phyloP scores from a whole-genome alignment of 2,329 filamentous ascomycete genomes.

The Septoria petroselini region DNA sequence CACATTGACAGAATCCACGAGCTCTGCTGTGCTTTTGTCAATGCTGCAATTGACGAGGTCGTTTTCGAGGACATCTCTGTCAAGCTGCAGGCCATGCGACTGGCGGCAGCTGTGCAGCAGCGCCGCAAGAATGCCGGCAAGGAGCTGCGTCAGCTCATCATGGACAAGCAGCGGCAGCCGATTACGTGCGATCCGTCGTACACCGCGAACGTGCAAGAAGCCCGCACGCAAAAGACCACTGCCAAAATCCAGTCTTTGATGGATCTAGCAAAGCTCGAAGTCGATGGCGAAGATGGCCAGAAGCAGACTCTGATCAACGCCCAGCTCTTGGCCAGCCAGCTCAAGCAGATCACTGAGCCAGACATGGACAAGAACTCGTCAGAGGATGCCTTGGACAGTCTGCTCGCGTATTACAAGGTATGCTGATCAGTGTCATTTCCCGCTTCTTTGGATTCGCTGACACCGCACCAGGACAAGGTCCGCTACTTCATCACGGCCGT shows the following conservation, averaged over 20 bases:
- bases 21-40: conserved; percentile 39
- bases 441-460: not conserved
- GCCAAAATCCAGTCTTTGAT: conserved; percentile 18
- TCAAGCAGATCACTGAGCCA: conserved; percentile 12
- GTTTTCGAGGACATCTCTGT: not conserved
- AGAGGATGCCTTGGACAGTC: conserved; percentile 39
- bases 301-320: conserved; percentile 2
- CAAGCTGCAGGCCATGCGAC: conserved; percentile 22
- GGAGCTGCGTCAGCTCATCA: conserved; percentile 42
- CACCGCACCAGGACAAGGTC: conserved; percentile 32
- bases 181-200: conserved; percentile 43
- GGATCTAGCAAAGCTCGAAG: conserved; percentile 11
- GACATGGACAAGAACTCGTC: conserved; percentile 39
- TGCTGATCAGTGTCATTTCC: not conserved
- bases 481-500: conserved; percentile 40
- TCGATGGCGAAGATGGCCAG: conserved; percentile 4
- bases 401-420: conserved; percentile 41
- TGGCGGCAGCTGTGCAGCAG: conserved; percentile 44
- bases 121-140: conserved; percentile 37
- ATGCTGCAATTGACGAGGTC: conserved; percentile 30
- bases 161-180: conserved; percentile 42
- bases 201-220: conserved; percentile 37
- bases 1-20: conserved; percentile 42
- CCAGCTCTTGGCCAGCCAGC: conserved; percentile 2
- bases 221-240: conserved; percentile 1